Percentiles rank a stretch among this genome's conserved stretches.
phyloP scores from a whole-genome alignment of 306 rosid genomes.

The Lathyrus sativus region DNA sequence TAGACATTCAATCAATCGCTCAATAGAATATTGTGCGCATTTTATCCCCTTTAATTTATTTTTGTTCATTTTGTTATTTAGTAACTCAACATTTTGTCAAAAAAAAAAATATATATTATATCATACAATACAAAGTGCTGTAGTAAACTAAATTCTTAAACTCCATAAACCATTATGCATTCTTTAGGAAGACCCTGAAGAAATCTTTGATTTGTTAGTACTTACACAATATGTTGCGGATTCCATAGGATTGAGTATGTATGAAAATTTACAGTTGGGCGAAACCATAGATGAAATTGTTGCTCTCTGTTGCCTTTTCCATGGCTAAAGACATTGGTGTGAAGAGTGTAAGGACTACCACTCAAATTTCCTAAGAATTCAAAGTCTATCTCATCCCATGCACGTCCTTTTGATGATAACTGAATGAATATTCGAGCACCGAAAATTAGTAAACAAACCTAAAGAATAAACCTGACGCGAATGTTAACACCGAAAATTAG shows the following conservation, averaged over 20 bases:
- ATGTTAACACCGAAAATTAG: no score
- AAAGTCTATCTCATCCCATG: slow-evolving; percentile 3
- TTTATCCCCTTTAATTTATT: no score
- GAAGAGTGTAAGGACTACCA: background rate
- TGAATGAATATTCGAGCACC: no score
- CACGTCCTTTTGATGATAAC: background rate
- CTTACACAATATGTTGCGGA: background rate
- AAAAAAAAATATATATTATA: no score
- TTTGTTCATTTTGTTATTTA: no score
- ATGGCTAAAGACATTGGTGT: background rate
- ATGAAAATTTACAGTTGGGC: background rate
- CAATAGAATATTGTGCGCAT: no score
- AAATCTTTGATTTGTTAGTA: slow-evolving; percentile 37
- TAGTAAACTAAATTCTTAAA: no score
- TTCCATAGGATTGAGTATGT: background rate
- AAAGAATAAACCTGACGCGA: background rate
- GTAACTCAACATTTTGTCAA: no score
- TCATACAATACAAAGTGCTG: no score
- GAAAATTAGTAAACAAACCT: no score
- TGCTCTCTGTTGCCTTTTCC: background rate
- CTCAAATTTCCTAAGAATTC: slow-evolving; percentile 6
- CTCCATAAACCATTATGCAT: slow-evolving; percentile 33
- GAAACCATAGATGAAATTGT: background rate
- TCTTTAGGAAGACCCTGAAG: slow-evolving; percentile 68
- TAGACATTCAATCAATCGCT: no score